Evolutionary conservation across 1,284 basidiomycete genomes (phyloP).

Genomic region (Trichosporon sp.): DNA sequence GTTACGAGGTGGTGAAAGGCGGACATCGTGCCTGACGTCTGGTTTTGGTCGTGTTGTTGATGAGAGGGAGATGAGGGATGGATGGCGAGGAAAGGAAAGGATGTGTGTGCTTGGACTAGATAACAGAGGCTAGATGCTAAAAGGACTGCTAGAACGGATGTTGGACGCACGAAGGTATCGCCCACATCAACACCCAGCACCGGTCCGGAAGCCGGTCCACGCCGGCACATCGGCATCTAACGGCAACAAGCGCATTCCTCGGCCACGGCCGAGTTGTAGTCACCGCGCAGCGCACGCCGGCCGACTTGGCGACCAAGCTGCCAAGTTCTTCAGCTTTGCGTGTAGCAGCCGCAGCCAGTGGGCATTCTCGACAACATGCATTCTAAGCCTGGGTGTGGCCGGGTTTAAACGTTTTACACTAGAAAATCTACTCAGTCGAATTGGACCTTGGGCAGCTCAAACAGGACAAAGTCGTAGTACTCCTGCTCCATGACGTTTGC

Average conservation of each 20-base stretch:
- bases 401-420: neutral
- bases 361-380: slow-evolving; percentile 19
- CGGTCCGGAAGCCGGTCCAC: neutral
- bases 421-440: slow-evolving; percentile 26
- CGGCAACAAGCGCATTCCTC: slow-evolving; percentile 15
- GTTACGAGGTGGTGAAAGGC: slow-evolving; percentile 47
- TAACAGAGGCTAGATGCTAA: neutral
- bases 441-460: slow-evolving; percentile 61
- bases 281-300: neutral
- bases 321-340: neutral
- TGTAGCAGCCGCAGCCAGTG: neutral
- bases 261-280: slow-evolving; percentile 7
- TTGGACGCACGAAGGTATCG: neutral
- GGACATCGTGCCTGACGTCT: slow-evolving; percentile 37
- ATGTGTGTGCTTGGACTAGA: neutral
- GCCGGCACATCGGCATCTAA: slow-evolving; percentile 16
- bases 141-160: neutral
- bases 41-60: neutral
- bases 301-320: too few species aligned
- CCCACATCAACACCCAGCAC: neutral
- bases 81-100: neutral
- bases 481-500: slow-evolving; percentile 89
- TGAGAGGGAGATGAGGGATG: neutral
- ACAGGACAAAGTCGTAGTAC: slow-evolving; percentile 89
- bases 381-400: slow-evolving; percentile 1